Evolutionary conservation across 495 filamentous ascomycete genomes (phyloP).

Genomic region (Hypoxylon fragiforme): DNA sequence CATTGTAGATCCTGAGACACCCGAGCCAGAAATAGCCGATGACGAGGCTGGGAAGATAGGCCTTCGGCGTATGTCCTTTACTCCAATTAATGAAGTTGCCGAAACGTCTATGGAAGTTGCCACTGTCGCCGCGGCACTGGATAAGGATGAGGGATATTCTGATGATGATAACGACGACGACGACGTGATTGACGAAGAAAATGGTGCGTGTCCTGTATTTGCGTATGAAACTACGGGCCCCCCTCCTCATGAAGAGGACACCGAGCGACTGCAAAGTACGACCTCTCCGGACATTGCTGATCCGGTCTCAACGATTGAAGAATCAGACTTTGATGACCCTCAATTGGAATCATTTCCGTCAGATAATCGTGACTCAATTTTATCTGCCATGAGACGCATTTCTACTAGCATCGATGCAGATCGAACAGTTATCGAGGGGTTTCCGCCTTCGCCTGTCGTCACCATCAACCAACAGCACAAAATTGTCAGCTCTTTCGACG

Average conservation of each 20-base stretch:
- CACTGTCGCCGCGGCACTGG: conserved; percentile 14
- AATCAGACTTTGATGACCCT: conserved; percentile 54
- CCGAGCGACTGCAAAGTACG: conserved; percentile 11
- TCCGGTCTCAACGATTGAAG: conserved; percentile 18
- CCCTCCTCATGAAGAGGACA: conserved; percentile 12
- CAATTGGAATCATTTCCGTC: conserved; percentile 55
- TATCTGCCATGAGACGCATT: conserved; percentile 50
- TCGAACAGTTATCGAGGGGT: conserved; percentile 42
- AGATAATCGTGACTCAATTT: conserved; percentile 46
- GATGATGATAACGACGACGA: conserved; percentile 28
- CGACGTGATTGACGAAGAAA: conserved; percentile 21
- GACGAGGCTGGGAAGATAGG: conserved; percentile 34
- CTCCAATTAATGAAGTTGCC: conserved; percentile 27
- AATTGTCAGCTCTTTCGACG: neutral
- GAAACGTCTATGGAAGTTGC: conserved; percentile 40
- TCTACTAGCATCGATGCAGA: conserved; percentile 52
- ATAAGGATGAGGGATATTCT: conserved; percentile 16
- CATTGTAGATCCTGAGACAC: conserved; percentile 28
- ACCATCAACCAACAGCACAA: conserved; percentile 4
- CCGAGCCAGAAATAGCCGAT: conserved; percentile 35
- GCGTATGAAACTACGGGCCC: conserved; percentile 49
- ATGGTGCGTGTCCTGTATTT: conserved; percentile 47
- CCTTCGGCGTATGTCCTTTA: conserved; percentile 16
- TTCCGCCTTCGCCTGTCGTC: conserved; percentile 42
- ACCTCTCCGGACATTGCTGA: conserved; percentile 14